phyloP scores from a whole-genome alignment of 768 basidiomycete genomes.

The Agaricus subrufescens region DNA sequence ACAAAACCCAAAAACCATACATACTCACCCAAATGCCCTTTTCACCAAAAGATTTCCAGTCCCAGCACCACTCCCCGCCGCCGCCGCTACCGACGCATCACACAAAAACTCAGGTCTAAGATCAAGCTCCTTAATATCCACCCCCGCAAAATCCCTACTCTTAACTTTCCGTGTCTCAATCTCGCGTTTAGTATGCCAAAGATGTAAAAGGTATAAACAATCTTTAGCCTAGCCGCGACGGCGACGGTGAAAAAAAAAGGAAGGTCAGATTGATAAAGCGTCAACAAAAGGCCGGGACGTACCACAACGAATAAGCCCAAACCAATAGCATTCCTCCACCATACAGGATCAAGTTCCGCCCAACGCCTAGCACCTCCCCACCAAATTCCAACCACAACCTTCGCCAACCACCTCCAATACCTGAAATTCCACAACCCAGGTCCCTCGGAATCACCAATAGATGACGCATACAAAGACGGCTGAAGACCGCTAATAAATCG shows the following conservation, averaged over 20 bases:
- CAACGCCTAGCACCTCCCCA: conserved; percentile 56
- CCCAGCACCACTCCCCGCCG: too few relatives aligned
- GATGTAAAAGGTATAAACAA: neutral
- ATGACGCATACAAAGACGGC: conserved; percentile 13
- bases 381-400: conserved; percentile 40
- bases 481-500: conserved; percentile 10
- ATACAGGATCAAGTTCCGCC: conserved; percentile 69
- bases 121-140: too few relatives aligned
- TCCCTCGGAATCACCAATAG: conserved; percentile 7
- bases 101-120: too few relatives aligned
- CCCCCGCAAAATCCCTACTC: too few relatives aligned
- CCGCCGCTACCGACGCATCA: too few relatives aligned
- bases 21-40: too few relatives aligned
- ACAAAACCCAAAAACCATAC: too few relatives aligned
- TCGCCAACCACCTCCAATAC: conserved; percentile 23
- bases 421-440: conserved; percentile 3
- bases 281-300: conserved; percentile 15
- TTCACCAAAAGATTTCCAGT: too few relatives aligned
- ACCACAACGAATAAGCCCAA: conserved; percentile 66
- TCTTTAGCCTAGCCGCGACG: too few relatives aligned
- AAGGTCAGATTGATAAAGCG: too few relatives aligned
- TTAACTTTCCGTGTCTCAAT: too few relatives aligned
- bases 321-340: conserved; percentile 70
- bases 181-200: neutral
- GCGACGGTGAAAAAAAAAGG: too few relatives aligned